phyloP scores from a whole-genome alignment of 139 green algal genomes.

The Klebsormidium nitens region DNA sequence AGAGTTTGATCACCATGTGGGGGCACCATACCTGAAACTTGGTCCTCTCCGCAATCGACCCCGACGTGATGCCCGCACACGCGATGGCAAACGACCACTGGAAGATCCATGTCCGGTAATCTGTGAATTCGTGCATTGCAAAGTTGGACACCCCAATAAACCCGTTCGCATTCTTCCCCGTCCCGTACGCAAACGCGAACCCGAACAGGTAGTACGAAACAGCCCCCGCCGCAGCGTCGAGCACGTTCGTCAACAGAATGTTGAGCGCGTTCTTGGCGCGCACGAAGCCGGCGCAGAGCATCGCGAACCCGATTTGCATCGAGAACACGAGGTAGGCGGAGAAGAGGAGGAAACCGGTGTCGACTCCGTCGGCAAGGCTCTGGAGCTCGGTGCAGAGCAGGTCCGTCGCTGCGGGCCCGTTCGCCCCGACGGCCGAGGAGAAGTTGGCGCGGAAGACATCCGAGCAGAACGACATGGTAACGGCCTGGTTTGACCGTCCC shows the following conservation, averaged over 20 bases:
- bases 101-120: conserved; percentile 15
- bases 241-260: conserved; percentile 80
- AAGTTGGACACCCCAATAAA: conserved; percentile 58
- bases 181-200: conserved; percentile 64
- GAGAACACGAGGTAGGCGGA: conserved; percentile 64
- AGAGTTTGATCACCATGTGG: too few relatives aligned
- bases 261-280: conserved; percentile 85
- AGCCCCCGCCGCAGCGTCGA: conserved; percentile 66
- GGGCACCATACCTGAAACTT: conserved; percentile 25
- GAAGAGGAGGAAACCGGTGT: conserved; percentile 46
- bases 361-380: too few relatives aligned
- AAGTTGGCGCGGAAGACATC: too few relatives aligned
- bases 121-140: conserved; percentile 28
- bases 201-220: conserved; percentile 59
- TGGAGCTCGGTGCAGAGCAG: too few relatives aligned
- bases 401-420: too few relatives aligned
- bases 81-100: conserved; percentile 42
- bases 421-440: too few relatives aligned
- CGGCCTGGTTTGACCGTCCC: too few relatives aligned
- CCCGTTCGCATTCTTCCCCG: conserved; percentile 28
- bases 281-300: conserved; percentile 78
- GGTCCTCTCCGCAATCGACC: conserved; percentile 38
- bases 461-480: too few relatives aligned
- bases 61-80: conserved; percentile 30
- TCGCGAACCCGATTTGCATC: conserved; percentile 80